Percentiles rank a stretch among this genome's conserved stretches.
Conservation (phyloP, 305 asterid species). For the Solanum chacoense region DNA sequence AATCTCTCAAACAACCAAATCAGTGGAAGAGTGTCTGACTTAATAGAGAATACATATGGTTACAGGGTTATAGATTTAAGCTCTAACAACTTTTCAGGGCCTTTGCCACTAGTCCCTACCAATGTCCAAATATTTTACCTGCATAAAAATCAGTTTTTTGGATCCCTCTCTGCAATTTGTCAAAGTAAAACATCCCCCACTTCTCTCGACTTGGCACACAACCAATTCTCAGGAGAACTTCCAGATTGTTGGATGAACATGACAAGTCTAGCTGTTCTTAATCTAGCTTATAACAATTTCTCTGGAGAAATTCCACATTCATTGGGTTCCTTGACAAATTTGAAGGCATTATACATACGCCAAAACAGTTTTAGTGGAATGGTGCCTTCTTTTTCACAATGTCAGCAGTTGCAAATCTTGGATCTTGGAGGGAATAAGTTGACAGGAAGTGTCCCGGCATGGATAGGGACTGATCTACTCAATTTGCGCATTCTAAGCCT, state of each 20-base stretch:
- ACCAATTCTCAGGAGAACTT: slow-evolving; percentile 3
- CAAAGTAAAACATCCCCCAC: neutral
- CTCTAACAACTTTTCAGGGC: slow-evolving; percentile 24
- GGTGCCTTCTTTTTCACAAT: slow-evolving; percentile 17
- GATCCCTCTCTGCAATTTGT: slow-evolving; percentile 3
- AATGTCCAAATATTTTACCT: neutral
- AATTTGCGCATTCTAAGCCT: slow-evolving; percentile 9
- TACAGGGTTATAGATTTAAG: slow-evolving; percentile 12
- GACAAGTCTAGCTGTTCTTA: neutral
- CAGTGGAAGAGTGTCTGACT: neutral
- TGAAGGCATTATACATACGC: slow-evolving; percentile 3
- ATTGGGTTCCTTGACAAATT: neutral
- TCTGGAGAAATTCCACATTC: neutral
- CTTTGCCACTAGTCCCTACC: slow-evolving; percentile 13
- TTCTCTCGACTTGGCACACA: slow-evolving; percentile 3
- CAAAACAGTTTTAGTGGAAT: slow-evolving; percentile 19
- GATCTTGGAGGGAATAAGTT: slow-evolving; percentile 21
- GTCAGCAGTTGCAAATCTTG: neutral
- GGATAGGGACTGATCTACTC: slow-evolving; percentile 12
- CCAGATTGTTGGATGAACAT: slow-evolving; percentile 7
- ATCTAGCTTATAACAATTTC: slow-evolving; percentile 4
- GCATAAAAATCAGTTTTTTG: slow-evolving; percentile 14
- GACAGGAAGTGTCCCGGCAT: slow-evolving; percentile 18
- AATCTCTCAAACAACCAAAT: slow-evolving; percentile 5
- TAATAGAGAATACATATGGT: neutral